Evolutionary conservation across 2,329 filamentous ascomycete genomes (phyloP).

Genomic region (Plectosphaerella sp.): DNA sequence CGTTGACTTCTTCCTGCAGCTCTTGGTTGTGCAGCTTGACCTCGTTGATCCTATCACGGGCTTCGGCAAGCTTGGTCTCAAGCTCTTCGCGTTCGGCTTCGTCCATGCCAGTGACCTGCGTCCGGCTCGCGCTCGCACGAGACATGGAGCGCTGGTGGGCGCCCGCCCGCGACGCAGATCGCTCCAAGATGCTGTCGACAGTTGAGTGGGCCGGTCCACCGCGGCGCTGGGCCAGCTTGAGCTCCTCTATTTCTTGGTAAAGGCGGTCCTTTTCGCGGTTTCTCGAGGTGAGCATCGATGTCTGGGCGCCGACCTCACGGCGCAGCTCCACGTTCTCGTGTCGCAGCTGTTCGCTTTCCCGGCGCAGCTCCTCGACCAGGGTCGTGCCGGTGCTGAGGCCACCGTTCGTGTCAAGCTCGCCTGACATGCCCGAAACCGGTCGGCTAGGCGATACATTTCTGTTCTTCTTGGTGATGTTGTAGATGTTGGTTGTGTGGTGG

Average conservation of each 20-base stretch:
- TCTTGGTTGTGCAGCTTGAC: slow-evolving; percentile 88
- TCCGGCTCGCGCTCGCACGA: slow-evolving; percentile 64
- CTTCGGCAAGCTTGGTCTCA: slow-evolving; percentile 75
- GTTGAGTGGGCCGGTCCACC: slow-evolving; percentile 59
- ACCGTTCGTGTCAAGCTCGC: slow-evolving; percentile 45
- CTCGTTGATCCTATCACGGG: slow-evolving; percentile 82
- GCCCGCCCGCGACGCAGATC: slow-evolving; percentile 82
- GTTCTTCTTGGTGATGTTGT: slow-evolving; percentile 57
- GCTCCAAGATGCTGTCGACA: slow-evolving; percentile 86
- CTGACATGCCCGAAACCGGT: slow-evolving; percentile 45
- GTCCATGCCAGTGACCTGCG: slow-evolving; percentile 52
- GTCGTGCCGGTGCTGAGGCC: slow-evolving; percentile 57
- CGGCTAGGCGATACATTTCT: slow-evolving; percentile 43
- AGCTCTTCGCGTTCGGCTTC: slow-evolving; percentile 82
- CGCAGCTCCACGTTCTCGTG: slow-evolving; percentile 91
- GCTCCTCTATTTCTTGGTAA: slow-evolving; percentile 94
- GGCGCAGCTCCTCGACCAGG: slow-evolving; percentile 70
- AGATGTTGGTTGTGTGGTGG: slow-evolving; percentile 62
- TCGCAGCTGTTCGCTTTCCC: slow-evolving; percentile 69
- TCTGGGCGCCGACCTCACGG: slow-evolving; percentile 90
- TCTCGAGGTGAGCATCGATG: slow-evolving; percentile 93
- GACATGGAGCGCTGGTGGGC: slow-evolving; percentile 68
- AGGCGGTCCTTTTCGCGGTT: slow-evolving; percentile 93
- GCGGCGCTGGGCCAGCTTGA: slow-evolving; percentile 82
- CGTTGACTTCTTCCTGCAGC: slow-evolving; percentile 76